phyloP scores from a whole-genome alignment of 441 rosid species.

The Sinapis alba region DNA sequence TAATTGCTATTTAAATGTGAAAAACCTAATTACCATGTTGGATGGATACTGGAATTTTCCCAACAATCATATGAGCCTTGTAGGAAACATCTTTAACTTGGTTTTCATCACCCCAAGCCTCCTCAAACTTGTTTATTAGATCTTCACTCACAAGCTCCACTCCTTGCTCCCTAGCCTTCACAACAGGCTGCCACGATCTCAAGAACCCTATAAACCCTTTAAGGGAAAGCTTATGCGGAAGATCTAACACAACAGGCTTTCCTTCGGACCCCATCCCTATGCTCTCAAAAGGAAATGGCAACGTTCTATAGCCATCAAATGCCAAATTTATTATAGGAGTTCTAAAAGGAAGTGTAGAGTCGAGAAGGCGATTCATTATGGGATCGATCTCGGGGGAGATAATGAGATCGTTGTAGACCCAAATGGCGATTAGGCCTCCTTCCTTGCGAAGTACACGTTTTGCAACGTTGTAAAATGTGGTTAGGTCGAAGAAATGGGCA shows the following conservation, averaged over 20 bases:
- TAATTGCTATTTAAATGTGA: background rate
- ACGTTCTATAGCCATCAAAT: constrained; percentile 47
- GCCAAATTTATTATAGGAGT: constrained; percentile 40
- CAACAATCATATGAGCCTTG: constrained; percentile 69
- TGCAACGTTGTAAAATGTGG: constrained; percentile 53
- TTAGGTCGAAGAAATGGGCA: constrained; percentile 62
- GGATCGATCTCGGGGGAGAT: constrained; percentile 51
- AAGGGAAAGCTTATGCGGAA: constrained; percentile 55
- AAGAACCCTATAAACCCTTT: constrained; percentile 51
- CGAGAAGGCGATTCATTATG: constrained; percentile 47
- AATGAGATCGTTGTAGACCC: constrained; percentile 56
- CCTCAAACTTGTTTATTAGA: constrained; percentile 50
- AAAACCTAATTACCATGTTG: background rate
- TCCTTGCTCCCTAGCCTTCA: constrained; percentile 59
- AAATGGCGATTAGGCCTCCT: constrained; percentile 62
- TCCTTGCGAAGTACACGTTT: constrained; percentile 57
- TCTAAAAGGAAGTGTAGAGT: constrained; percentile 52
- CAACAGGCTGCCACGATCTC: constrained; percentile 59
- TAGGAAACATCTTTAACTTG: constrained; percentile 49
- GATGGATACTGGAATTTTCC: constrained; percentile 34
- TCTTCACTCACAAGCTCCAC: constrained; percentile 58
- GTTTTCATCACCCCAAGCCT: constrained; percentile 64
- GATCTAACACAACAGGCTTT: constrained; percentile 49
- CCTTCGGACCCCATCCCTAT: constrained; percentile 65
- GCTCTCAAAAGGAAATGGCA: constrained; percentile 63